Evolutionary conservation across 805 yeast genomes (phyloP).

Genomic region (Wickerhamiella sorbophila): DNA sequence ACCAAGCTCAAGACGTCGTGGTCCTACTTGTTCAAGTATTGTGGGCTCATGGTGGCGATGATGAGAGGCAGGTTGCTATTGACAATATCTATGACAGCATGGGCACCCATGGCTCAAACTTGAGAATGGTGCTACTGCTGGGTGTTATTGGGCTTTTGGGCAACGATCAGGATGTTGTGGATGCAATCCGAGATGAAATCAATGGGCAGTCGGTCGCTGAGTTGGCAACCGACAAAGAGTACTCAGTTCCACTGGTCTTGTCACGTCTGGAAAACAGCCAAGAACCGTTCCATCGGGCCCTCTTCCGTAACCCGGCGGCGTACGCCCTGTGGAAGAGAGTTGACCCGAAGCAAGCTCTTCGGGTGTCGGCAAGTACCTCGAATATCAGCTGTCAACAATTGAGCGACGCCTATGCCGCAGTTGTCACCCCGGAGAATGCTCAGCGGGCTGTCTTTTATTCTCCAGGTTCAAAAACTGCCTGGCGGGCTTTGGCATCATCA

Average conservation of each 20-base stretch:
- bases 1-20: conserved; percentile 51
- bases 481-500: conserved; percentile 13
- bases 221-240: conserved; percentile 36
- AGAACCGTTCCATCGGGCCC: conserved; percentile 51
- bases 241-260: conserved; percentile 33
- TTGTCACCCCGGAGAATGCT: conserved; percentile 37
- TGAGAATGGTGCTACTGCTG: conserved; percentile 52
- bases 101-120: conserved; percentile 48
- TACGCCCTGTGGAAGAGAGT: conserved; percentile 55
- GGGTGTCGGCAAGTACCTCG: conserved; percentile 37
- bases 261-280: conserved; percentile 13
- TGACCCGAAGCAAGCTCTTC: conserved; percentile 39
- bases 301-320: conserved; percentile 62
- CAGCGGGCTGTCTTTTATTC: conserved; percentile 57
- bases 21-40: conserved; percentile 65
- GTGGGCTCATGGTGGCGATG: conserved; percentile 61
- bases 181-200: conserved; percentile 55
- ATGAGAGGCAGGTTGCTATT: conserved; percentile 65
- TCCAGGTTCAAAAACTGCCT: conserved; percentile 36
- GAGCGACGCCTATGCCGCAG: conserved; percentile 35
- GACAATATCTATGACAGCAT: conserved; percentile 65
- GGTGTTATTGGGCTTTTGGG: conserved; percentile 68
- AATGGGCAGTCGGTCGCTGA: conserved; percentile 34
- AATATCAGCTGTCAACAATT: conserved; percentile 35
- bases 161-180: conserved; percentile 39